Percentiles rank a stretch among this genome's conserved stretches.
Evolutionary conservation across 352 stramenopile species (phyloP).

Genomic region (Phytopythium kandeliae): DNA sequence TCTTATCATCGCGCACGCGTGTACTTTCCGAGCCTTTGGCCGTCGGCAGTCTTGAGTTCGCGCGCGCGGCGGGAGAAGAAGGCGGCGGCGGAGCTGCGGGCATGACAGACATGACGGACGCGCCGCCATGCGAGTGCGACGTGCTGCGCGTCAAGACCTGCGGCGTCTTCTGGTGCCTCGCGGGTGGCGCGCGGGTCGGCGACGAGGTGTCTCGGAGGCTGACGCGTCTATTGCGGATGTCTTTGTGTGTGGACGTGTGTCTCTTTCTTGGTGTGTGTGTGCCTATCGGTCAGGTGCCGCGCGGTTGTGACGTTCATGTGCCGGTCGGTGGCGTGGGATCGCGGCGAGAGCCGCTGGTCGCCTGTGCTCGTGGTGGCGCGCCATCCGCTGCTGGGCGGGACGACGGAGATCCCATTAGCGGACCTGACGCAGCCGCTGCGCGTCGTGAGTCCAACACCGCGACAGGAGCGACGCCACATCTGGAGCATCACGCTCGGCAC

Average conservation of each 20-base stretch:
- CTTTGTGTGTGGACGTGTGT: background rate
- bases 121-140: conserved; percentile 1
- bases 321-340: conserved; percentile 2
- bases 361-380: conserved; percentile 4
- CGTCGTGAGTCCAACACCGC: background rate
- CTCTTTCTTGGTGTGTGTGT: too few relatives aligned
- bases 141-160: conserved; percentile 5
- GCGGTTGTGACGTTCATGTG: conserved; percentile 7
- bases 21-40: background rate
- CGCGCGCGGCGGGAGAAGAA: background rate
- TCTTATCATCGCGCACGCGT: background rate
- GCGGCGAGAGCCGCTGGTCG: background rate
- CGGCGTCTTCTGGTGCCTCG: conserved; percentile 6
- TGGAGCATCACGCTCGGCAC: conserved; percentile 1
- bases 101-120: too few relatives aligned
- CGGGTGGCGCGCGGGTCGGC: background rate
- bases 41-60: background rate
- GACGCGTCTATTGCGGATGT: background rate
- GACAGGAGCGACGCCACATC: background rate
- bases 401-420: conserved; percentile 2
- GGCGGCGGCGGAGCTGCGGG: too few relatives aligned
- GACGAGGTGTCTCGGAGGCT: background rate
- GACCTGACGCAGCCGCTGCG: background rate
- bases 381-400: conserved; percentile 3
- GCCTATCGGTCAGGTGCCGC: background rate